Percentiles rank a stretch among this genome's conserved stretches.
Conservation (phyloP, 768 basidiomycete genomes). For the Pleurotus citrinopileatus region DNA sequence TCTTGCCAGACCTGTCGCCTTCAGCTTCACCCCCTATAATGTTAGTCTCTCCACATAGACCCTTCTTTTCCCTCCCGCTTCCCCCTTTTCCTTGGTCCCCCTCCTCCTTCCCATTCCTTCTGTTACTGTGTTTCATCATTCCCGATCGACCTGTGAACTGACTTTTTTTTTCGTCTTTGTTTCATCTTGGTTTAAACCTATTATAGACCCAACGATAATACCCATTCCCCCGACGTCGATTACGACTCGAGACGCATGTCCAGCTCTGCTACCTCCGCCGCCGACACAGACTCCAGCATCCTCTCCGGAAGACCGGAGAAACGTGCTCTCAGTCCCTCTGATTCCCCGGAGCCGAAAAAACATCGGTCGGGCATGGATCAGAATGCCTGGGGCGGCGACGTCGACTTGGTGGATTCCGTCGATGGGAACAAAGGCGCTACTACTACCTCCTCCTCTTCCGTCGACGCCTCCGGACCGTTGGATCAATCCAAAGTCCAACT, state of each 20-base stretch:
- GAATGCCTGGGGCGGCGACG: conserved; percentile 31
- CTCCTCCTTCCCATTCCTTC: conserved; percentile 6
- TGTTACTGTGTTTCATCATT: conserved; percentile 7
- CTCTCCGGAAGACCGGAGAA: conserved; percentile 60
- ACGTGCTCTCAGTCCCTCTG: conserved; percentile 51
- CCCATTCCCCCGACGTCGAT: conserved; percentile 48
- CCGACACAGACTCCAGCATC: conserved; percentile 61
- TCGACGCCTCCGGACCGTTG: conserved; percentile 37
- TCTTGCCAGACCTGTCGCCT: conserved; percentile 43
- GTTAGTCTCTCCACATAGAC: conserved; percentile 28
- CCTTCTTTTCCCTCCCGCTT: conserved; percentile 10
- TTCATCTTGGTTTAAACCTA: conserved; percentile 14
- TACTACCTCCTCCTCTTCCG: background rate
- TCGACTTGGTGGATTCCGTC: conserved; percentile 7
- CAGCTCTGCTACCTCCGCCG: conserved; percentile 64
- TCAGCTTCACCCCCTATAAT: conserved; percentile 44
- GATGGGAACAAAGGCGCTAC: background rate
- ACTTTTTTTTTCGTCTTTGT: conserved; percentile 10
- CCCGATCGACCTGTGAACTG: conserved; percentile 13
- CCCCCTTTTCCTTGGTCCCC: background rate
- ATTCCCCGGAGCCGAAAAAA: conserved; percentile 55
- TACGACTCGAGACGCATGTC: conserved; percentile 75
- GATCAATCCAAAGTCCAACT: conserved; percentile 61
- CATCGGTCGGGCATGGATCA: conserved; percentile 34
- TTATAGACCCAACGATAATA: conserved; percentile 22